Conservation (phyloP, 2,329 filamentous ascomycete genomes). For the Aspergillus sp. region DNA sequence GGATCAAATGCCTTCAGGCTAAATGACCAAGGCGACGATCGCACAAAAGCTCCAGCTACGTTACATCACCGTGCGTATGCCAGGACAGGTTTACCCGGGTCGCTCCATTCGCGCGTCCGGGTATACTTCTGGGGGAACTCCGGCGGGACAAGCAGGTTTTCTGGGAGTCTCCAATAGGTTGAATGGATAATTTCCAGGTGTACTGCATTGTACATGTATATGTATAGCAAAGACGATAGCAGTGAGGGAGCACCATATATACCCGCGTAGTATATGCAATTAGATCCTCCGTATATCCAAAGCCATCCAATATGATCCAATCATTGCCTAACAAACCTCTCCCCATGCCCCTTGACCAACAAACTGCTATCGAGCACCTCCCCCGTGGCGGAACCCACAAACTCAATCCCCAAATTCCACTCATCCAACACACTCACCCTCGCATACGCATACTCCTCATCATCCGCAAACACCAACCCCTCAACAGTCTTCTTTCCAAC, state of each 20-base stretch:
- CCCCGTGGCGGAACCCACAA: slow-evolving; percentile 55
- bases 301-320: neutral
- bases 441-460: slow-evolving; percentile 57
- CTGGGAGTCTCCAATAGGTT: too few relatives aligned
- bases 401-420: slow-evolving; percentile 55
- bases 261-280: neutral
- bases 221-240: neutral
- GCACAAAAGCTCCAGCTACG: neutral
- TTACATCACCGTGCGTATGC: neutral
- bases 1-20: slow-evolving; percentile 3
- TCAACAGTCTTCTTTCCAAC: slow-evolving; percentile 50
- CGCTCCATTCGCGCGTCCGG: neutral
- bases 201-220: too few relatives aligned
- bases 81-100: neutral
- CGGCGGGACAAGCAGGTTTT: too few relatives aligned
- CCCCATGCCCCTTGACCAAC: slow-evolving; percentile 55
- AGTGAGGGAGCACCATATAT: neutral
- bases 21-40: slow-evolving; percentile 7
- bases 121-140: neutral
- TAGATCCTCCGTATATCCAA: neutral
- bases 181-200: too few relatives aligned
- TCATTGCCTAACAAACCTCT: slow-evolving; percentile 58
- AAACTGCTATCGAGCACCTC: slow-evolving; percentile 53
- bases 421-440: slow-evolving; percentile 53
- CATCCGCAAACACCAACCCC: slow-evolving; percentile 45